Base-by-base conservation (phyloP, 129 eudicot genomes). In the Artemisia argyi region DNA sequence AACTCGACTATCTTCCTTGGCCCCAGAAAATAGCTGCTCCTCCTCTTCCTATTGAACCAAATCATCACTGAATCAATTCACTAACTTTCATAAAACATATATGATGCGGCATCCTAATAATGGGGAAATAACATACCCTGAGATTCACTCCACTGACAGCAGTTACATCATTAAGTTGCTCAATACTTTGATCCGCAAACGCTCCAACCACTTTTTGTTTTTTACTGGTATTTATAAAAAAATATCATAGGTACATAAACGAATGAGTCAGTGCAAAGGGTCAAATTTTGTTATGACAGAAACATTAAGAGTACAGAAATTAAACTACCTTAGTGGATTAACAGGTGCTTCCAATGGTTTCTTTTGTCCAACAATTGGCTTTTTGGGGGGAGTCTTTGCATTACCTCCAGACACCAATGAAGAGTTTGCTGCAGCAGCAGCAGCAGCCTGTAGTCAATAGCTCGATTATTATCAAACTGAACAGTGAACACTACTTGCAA, bases 131-230 rank as follows among this genome's bases (percentile, higher is more conserved):
- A 61, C 79, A 53, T 85, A 90, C 99, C 93, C 82, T 76, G 50
- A 94, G 89, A 86, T 94, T 79, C 62, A 94, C 93, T 64, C 99
- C 99, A 78, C 99, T 88, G 30, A 88, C 89, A 76, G 96, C 93
- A 75, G 94, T 88, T 50, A 94, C 94, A 83, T 90, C 99, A 70
- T 88, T 94, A 48, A 90, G 97, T 74, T 88, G 99, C 68, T 90
- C 94, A 56, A 94, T 94, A 71, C 99, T 94, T 76, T 94, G 99
- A 86, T 94, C 94, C 11, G 81, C 59, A 63, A 81, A 80, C 28
- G 70, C 80, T 62, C 96, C 97, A 48, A 93, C 75, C 20, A 84
- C 88, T 63, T 88, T 90, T 79, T 90, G 99, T 89, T 86, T 94
- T 79, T 90, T 94, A 72, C 99, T 90, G 85, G 49, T 63, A 74